Conservation (phyloP, 2,329 filamentous ascomycete species). For the Coniochaeta ligniaria region DNA sequence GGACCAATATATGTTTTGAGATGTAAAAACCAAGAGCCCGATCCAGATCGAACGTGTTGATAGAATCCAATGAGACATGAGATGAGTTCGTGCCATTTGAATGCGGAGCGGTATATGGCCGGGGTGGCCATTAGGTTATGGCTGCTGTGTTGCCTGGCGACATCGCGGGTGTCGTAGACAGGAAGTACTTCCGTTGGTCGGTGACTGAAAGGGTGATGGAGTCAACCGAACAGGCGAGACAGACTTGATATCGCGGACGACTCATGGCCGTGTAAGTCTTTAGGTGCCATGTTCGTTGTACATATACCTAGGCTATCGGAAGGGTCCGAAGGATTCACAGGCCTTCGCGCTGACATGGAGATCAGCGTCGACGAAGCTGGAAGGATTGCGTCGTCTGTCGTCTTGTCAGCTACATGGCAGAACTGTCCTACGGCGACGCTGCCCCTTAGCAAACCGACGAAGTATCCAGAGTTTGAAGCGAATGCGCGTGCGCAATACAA, state of each 20-base stretch:
- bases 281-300: no score
- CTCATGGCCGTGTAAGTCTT: background rate
- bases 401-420: background rate
- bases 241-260: background rate
- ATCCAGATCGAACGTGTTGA: background rate
- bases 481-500: background rate
- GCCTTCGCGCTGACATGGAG: background rate
- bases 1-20: background rate
- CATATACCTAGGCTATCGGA: no score
- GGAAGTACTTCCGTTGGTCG: background rate
- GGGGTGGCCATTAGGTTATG: background rate
- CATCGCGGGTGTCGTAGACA: background rate
- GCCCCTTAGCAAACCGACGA: background rate
- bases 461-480: background rate
- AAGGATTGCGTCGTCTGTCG: background rate
- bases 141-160: background rate
- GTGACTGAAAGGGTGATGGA: background rate
- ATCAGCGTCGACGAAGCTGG: background rate
- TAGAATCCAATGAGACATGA: background rate
- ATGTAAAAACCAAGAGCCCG: background rate
- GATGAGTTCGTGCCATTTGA: background rate
- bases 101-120: background rate
- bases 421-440: background rate
- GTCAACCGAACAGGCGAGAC: background rate
- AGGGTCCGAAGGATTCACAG: no score